Evolutionary conservation across 2,329 filamentous ascomycete genomes (phyloP), one percentile per base, ranked within the genome.

Genomic region (Tolypocladium ovalisporum): DNA sequence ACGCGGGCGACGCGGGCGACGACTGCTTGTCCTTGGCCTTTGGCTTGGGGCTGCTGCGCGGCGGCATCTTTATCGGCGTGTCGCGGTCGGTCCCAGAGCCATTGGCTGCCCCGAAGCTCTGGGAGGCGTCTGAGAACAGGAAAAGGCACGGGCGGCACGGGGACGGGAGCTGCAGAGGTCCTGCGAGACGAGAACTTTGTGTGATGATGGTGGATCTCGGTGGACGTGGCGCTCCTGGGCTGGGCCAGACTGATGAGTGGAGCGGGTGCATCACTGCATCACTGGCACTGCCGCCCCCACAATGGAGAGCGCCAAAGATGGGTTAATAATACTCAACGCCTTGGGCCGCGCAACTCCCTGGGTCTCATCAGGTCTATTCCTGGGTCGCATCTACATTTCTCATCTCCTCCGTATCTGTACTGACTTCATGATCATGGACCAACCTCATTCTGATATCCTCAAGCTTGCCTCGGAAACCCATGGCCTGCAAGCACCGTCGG

Each of bases 51-150:
- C 61, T 67, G 57, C 56, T 62, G 54, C 55, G 54, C 51, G 63
- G 60, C 52, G 67, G 62, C 69, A 71, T 71, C 47, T 62, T 62
- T 60, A 62, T 56, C 24, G 51, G 55, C 55, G 52, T 49, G 47
- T 55, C 42, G 40, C 47, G 36, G 56, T 58, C 61, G 52, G n/a
- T 54, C 52, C 52, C 54, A 57, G 57, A 61, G 64, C 68, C 68
- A 70, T 70, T 66, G 67, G 61, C 51, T 62, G 56, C 56, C 58
- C 60, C 35, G 56, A 37, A 49, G 57, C 57, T 59, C 59, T 54
- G 49, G 42, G 52, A 55, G 47, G 55, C 53, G 49, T 37, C 40
- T 35, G 27, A 36, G 34, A 32, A n/a, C n/a, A 22, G 32, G n/a
- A 9, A 4, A 9, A 54, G 36, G 36, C 36, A 37, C 52, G 22